Evolutionary conservation across 2,329 filamentous ascomycete genomes (phyloP).

Genomic region (Capronia epimyces): DNA sequence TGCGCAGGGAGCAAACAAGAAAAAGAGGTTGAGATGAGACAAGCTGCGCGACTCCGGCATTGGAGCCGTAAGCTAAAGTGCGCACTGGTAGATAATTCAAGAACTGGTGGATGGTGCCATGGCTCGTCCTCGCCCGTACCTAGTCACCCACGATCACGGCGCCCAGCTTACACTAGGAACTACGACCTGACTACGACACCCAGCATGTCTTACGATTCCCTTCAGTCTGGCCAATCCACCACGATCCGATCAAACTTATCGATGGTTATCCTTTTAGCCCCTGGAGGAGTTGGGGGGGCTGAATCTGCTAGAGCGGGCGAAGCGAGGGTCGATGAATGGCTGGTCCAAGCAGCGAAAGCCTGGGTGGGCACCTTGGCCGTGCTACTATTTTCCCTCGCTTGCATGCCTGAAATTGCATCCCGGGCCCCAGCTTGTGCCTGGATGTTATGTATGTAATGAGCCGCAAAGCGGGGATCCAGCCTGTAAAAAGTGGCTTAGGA

Average conservation of each 20-base stretch:
- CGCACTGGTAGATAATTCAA: not conserved
- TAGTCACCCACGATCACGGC: not conserved
- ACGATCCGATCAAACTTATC: not conserved
- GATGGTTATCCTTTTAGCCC: not conserved
- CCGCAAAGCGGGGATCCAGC: not conserved
- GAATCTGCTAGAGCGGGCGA: not conserved
- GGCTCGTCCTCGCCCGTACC: not conserved
- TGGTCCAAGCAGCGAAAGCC: not conserved
- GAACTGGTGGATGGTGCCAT: not conserved
- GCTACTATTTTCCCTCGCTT: not conserved
- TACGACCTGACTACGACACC: too few species aligned
- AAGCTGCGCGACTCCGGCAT: slow-evolving; percentile 3
- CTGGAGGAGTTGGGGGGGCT: not conserved
- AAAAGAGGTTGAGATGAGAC: not conserved
- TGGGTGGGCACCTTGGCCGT: not conserved
- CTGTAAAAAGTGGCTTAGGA: not conserved
- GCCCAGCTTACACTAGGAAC: too few species aligned
- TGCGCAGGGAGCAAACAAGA: not conserved
- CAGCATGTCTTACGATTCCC: too few species aligned
- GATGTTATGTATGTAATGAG: too few species aligned
- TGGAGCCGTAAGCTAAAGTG: not conserved
- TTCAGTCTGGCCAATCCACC: not conserved
- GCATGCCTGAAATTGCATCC: not conserved
- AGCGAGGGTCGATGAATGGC: not conserved
- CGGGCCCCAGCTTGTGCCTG: not conserved